These are phyloP conservation scores for Trypanosoma brucei DNA, from an alignment of 208 protist genomes.

Conservation along the genomic window DNA sequence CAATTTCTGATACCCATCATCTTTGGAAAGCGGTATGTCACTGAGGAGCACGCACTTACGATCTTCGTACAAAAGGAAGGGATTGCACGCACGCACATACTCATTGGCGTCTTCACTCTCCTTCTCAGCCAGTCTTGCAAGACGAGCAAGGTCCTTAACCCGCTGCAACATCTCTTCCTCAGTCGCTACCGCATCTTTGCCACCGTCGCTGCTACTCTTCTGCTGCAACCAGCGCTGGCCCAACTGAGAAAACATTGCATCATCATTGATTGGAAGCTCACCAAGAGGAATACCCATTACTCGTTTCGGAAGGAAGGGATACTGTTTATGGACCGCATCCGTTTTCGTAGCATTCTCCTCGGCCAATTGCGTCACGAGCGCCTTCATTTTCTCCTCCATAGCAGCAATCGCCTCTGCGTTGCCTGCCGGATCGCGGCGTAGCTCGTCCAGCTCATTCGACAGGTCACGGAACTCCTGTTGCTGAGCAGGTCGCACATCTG, in stretches of 20 bases:
- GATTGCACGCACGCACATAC: slow-evolving; percentile 3
- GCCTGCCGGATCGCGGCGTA: slow-evolving; percentile 13
- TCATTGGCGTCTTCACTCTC: slow-evolving; percentile 1
- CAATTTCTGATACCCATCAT: slow-evolving; percentile 1
- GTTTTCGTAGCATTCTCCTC: slow-evolving; percentile 12
- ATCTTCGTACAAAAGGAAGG: slow-evolving; percentile 5
- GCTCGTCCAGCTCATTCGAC: slow-evolving; percentile 29
- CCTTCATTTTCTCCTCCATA: slow-evolving; percentile 13
- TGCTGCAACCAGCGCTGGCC: not conserved
- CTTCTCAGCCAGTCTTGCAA: not conserved
- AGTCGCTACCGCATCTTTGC: slow-evolving; percentile 1
- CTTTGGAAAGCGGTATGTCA: not conserved
- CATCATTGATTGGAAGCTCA: slow-evolving; percentile 20
- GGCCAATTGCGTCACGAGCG: slow-evolving; percentile 19
- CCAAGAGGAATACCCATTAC: slow-evolving; percentile 24
- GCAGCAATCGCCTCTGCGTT: slow-evolving; percentile 24
- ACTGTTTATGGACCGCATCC: slow-evolving; percentile 11
- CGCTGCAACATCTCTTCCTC: slow-evolving; percentile 3
- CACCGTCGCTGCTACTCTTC: not conserved
- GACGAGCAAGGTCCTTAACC: slow-evolving; percentile 2
- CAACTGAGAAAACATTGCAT: slow-evolving; percentile 15
- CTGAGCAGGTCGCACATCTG: slow-evolving; percentile 8
- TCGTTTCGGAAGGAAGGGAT: slow-evolving; percentile 24
- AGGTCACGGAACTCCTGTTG: slow-evolving; percentile 21
- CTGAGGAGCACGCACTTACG: slow-evolving; percentile 5